Evolutionary conservation across 176 grass and related monocot species (phyloP).

Genomic region (Areca catechu): DNA sequence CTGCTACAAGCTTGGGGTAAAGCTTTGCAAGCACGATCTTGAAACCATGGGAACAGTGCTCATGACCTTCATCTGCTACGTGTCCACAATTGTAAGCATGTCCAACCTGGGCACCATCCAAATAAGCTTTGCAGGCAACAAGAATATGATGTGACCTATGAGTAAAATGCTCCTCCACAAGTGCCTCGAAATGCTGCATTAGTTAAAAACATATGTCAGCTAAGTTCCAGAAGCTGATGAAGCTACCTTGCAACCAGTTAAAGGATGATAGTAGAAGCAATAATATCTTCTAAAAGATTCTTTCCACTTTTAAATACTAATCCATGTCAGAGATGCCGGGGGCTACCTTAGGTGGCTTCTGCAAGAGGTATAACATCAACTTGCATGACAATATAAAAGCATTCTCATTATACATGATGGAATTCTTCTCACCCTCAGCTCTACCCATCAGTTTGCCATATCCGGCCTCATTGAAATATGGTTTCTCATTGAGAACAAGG

Average conservation of each 20-base stretch:
- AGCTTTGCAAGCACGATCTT: constrained; percentile 34
- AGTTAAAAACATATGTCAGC: background rate
- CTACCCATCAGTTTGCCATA: constrained; percentile 31
- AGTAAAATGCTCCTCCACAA: constrained; percentile 49
- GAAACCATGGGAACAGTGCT: constrained; percentile 48
- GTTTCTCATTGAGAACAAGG: constrained; percentile 71
- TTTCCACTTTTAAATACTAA: too few species aligned
- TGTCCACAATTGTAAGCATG: constrained; percentile 11
- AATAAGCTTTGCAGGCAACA: constrained; percentile 57
- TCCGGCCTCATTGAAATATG: constrained; percentile 74
- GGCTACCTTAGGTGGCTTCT: constrained; percentile 56
- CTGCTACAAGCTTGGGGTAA: constrained; percentile 30
- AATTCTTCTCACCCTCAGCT: constrained; percentile 36
- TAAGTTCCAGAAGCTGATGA: background rate
- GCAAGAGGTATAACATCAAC: constrained; percentile 60
- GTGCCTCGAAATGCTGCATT: constrained; percentile 65
- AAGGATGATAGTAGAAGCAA: too few species aligned
- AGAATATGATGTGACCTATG: constrained; percentile 20
- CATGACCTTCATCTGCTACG: constrained; percentile 39
- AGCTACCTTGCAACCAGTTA: too few species aligned
- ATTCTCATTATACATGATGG: constrained; percentile 56
- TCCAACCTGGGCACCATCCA: constrained; percentile 69
- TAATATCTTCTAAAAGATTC: too few species aligned
- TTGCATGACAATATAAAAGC: constrained; percentile 65
- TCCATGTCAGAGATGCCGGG: too few species aligned